Base-by-base conservation (phyloP, 1,284 basidiomycete genomes). In the Malassezia brasiliensis region DNA sequence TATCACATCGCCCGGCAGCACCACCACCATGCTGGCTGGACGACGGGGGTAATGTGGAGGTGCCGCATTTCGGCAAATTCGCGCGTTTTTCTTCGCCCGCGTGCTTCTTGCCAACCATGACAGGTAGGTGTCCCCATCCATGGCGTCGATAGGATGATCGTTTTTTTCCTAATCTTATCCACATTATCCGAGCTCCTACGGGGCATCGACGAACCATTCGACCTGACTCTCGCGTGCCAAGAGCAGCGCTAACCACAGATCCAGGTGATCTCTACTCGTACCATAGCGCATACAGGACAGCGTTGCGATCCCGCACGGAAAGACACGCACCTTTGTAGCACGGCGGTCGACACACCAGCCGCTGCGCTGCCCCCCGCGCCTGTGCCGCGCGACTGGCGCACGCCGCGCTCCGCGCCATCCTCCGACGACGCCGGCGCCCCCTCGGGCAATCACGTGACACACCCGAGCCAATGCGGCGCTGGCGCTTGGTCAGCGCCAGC, bases 1-100 rank as follows among this genome's bases (percentile, higher is more conserved):
- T 31, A 70, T 42, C 4, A 58, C 47, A 36, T 71, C 68, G 8
- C 68, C 68, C 0, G 68, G 68, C 7, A 71, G 58, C 1, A 71
- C 53, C 25, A 64, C 44, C 9, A 62, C 60, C 66, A 69, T 69
- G 8, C 12, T 56, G 10, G 17, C 12, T 25, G 37, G 17, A 39
- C 12, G 14, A 17, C 35, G 12, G 35, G 35, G n/a, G 35, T 36
- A n/a, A 39, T 15, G 44, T 30, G 28, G 12, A 46, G 30, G 17
- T 6, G 20, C 20, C 17, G 41, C 28, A 10, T 14, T 17, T 46
- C 15, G 44, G 8, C 32, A n/a, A 45, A 45, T n/a, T 11, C n/a
- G 42, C 28, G 28, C 20, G 11, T 28, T 42, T 42, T 9, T 9
- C 3, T 17, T n/a, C 8, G 3, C n/a, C 22, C 3, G 10, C 12